Evolutionary conservation across 1,139 yeast genomes (phyloP).

Genomic region (Taphrina wiesneri): DNA sequence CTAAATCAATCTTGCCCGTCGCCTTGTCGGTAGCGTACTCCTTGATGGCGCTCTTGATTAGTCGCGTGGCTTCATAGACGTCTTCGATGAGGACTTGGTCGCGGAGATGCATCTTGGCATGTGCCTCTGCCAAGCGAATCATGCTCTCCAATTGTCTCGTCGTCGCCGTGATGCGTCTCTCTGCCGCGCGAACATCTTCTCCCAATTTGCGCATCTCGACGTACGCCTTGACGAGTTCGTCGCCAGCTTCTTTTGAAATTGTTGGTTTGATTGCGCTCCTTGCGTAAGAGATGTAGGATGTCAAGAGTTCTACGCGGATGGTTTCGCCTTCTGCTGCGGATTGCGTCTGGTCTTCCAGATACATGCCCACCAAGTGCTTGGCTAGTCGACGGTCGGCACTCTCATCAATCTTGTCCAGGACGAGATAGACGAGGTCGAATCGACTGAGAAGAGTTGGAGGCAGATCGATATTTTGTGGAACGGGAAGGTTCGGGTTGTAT

Average conservation of each 20-base stretch:
- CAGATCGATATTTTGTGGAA: slow-evolving; percentile 88
- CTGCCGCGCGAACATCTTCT: slow-evolving; percentile 82
- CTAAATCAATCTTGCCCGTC: slow-evolving; percentile 97
- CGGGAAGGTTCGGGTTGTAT: slow-evolving; percentile 89
- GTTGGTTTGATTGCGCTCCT: slow-evolving; percentile 77
- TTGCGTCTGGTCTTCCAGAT: slow-evolving; percentile 81
- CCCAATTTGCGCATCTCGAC: slow-evolving; percentile 94
- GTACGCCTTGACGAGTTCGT: slow-evolving; percentile 81
- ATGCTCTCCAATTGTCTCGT: slow-evolving; percentile 94
- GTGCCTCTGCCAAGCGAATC: slow-evolving; percentile 94
- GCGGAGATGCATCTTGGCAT: slow-evolving; percentile 90
- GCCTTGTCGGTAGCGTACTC: slow-evolving; percentile 98
- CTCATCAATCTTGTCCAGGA: slow-evolving; percentile 90
- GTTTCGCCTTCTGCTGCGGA: slow-evolving; percentile 67
- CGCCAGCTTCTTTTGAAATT: slow-evolving; percentile 75
- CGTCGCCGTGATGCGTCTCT: slow-evolving; percentile 93
- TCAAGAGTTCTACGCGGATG: slow-evolving; percentile 81
- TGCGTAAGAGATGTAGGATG: slow-evolving; percentile 87
- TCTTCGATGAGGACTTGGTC: slow-evolving; percentile 70
- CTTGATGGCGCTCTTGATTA: slow-evolving; percentile 89
- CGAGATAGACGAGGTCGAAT: slow-evolving; percentile 88
- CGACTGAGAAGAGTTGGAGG: slow-evolving; percentile 95
- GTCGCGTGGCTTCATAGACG: slow-evolving; percentile 90
- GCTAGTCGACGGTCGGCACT: slow-evolving; percentile 82
- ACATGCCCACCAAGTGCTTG: slow-evolving; percentile 84